phyloP scores from a whole-genome alignment of 129 eudicot genomes.

The Lactuca saligna region DNA sequence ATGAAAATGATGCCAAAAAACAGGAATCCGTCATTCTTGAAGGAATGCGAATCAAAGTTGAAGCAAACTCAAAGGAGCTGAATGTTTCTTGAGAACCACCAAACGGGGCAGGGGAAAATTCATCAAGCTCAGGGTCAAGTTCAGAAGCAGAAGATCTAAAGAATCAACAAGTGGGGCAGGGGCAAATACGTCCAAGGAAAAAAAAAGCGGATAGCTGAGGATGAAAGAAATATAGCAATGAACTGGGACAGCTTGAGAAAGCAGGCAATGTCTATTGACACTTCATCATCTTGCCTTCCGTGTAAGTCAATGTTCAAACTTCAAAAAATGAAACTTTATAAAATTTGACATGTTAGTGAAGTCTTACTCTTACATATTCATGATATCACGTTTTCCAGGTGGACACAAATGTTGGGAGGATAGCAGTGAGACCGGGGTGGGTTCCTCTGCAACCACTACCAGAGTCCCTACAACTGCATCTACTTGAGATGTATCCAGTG shows the following conservation, averaged over 20 bases:
- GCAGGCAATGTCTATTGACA: constrained; percentile 66
- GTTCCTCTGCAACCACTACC: constrained; percentile 95
- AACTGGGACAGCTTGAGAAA: constrained; percentile 84
- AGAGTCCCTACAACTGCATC: constrained; percentile 77
- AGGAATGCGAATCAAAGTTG: too few relatives aligned
- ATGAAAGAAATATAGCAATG: constrained; percentile 42
- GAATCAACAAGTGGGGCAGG: constrained; percentile 27
- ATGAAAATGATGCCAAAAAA: too few relatives aligned
- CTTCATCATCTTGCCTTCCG: constrained; percentile 98
- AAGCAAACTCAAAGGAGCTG: too few relatives aligned
- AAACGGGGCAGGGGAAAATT: too few relatives aligned
- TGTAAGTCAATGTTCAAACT: constrained; percentile 56
- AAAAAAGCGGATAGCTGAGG: constrained; percentile 51
- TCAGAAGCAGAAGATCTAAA: too few relatives aligned
- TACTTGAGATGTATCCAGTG: constrained; percentile 78
- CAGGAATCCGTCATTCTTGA: too few relatives aligned
- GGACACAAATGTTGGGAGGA: constrained; percentile 86
- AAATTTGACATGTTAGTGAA: too few relatives aligned
- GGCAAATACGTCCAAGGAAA: constrained; percentile 34
- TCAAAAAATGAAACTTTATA: neutral
- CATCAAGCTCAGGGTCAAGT: too few relatives aligned
- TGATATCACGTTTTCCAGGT: constrained; percentile 49
- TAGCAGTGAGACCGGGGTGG: constrained; percentile 96
- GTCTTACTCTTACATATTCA: too few relatives aligned
- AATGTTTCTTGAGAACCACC: too few relatives aligned